Evolutionary conservation across 169 alveolate genomes (phyloP).

Genomic region (Eimeria praecox): DNA sequence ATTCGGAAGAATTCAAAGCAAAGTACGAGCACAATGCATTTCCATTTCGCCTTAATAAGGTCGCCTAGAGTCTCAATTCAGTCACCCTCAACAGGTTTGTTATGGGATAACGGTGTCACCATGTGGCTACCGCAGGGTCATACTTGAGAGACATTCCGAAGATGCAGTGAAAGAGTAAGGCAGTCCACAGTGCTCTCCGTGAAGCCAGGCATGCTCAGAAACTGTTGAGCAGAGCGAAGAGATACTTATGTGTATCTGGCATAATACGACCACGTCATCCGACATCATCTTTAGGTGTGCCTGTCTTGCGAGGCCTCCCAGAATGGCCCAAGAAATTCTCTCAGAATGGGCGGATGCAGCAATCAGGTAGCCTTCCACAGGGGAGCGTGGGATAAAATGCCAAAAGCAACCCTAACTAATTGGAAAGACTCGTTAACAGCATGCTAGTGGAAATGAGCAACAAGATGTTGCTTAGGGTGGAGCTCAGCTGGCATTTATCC

Average conservation of each 20-base stretch:
- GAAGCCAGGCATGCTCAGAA: not conserved
- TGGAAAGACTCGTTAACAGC: not conserved
- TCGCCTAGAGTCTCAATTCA: not conserved
- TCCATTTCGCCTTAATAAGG: not conserved
- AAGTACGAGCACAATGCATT: not conserved
- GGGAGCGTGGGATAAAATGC: not conserved
- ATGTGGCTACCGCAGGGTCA: slow-evolving; percentile 58
- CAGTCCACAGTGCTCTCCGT: not conserved
- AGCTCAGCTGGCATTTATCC: not conserved
- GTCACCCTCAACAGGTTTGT: not conserved
- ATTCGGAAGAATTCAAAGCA: slow-evolving; percentile 78
- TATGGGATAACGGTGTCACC: not conserved
- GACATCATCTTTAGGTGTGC: not conserved
- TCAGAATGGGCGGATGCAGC: slow-evolving; percentile 82
- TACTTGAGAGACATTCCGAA: slow-evolving; percentile 79
- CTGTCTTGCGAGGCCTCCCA: not conserved
- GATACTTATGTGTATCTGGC: not conserved
- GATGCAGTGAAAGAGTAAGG: slow-evolving; percentile 78
- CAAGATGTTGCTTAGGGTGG: not conserved
- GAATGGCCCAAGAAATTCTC: slow-evolving; percentile 75
- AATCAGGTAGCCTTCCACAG: slow-evolving; percentile 49
- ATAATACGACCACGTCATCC: not conserved
- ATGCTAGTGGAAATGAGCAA: not conserved
- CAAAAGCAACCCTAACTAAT: not conserved
- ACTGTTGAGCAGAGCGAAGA: not conserved